Evolutionary conservation across 345 rosid species (phyloP).

Genomic region (Rhizophora apiculata): DNA sequence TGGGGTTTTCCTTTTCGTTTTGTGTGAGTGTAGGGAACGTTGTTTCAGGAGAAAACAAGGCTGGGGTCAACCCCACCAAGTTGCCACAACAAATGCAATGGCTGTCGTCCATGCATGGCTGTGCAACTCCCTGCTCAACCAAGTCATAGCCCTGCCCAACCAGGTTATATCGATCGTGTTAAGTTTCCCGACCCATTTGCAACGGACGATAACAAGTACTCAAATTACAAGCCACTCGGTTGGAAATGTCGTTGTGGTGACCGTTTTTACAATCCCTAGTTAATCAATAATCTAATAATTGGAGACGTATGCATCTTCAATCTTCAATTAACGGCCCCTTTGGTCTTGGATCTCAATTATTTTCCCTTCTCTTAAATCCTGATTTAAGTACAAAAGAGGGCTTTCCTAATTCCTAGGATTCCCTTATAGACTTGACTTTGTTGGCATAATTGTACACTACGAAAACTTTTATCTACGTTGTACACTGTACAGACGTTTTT

Average conservation of each 20-base stretch:
- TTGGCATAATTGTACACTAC: too few species aligned
- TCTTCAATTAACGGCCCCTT: too few species aligned
- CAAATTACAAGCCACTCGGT: conserved; percentile 89
- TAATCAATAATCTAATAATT: too few species aligned
- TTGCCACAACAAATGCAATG: conserved; percentile 81
- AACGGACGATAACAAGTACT: conserved; percentile 47
- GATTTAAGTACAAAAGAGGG: too few species aligned
- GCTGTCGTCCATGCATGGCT: conserved; percentile 89
- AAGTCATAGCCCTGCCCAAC: conserved; percentile 19
- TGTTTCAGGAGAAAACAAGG: conserved; percentile 63
- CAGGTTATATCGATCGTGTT: not conserved
- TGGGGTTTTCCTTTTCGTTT: not conserved
- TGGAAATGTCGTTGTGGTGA: conserved; percentile 86
- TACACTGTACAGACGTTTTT: too few species aligned
- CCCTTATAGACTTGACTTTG: too few species aligned
- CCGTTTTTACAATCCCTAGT: conserved; percentile 69
- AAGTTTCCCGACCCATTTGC: conserved; percentile 23
- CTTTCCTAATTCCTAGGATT: too few species aligned
- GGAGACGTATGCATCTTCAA: too few species aligned
- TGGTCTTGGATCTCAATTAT: too few species aligned
- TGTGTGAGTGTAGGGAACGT: conserved; percentile 32
- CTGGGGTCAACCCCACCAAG: conserved; percentile 90
- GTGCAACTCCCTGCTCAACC: conserved; percentile 70
- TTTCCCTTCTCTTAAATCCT: too few species aligned
- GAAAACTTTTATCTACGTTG: too few species aligned